A percentile compares a stretch with the other conserved stretches of the same genome.
Conservation (phyloP, 2,329 filamentous ascomycete genomes). For the Amesomyces nigricolor region DNA sequence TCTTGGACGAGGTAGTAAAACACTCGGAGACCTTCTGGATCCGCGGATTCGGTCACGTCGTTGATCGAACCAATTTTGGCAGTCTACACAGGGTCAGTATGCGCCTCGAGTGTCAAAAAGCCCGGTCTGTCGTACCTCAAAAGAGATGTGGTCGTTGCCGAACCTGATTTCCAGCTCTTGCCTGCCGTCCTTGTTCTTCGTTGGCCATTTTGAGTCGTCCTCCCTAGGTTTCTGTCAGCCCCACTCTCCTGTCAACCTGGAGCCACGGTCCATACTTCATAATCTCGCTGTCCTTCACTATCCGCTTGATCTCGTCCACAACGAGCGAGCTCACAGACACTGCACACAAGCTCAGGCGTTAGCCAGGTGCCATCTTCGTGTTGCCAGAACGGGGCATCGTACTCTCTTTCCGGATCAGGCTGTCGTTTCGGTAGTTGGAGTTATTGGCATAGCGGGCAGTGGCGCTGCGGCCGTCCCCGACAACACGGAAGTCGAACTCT, state of each 20-base stretch:
- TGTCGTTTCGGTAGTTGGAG: constrained; percentile 98
- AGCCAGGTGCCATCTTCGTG: background rate
- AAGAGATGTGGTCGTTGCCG: constrained; percentile 93
- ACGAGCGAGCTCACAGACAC: constrained; percentile 93
- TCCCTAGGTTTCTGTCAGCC: constrained; percentile 54
- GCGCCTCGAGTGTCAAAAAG: no score
- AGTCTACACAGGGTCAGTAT: constrained; percentile 53
- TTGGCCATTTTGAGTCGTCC: constrained; percentile 97
- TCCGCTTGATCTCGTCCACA: constrained; percentile 91
- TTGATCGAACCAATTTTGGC: constrained; percentile 97
- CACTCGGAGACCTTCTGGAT: constrained; percentile 90
- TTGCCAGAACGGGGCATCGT: constrained; percentile 35
- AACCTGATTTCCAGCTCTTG: constrained; percentile 94
- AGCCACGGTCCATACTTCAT: constrained; percentile 64
- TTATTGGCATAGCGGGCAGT: constrained; percentile 98
- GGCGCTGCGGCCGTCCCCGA: constrained; percentile 88
- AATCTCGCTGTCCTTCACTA: constrained; percentile 95
- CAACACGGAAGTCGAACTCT: constrained; percentile 95
- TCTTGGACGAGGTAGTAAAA: constrained; percentile 99
- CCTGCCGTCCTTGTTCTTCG: constrained; percentile 97
- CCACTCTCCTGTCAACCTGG: background rate
- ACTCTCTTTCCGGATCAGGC: constrained; percentile 99
- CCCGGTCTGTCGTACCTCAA: constrained; percentile 59
- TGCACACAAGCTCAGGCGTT: constrained; percentile 34
- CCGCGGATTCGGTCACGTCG: constrained; percentile 91